Evolutionary conservation across 2,329 filamentous ascomycete species (phyloP), one percentile per base, ranked within the genome.

Genomic region (Aaosphaeria arxii): DNA sequence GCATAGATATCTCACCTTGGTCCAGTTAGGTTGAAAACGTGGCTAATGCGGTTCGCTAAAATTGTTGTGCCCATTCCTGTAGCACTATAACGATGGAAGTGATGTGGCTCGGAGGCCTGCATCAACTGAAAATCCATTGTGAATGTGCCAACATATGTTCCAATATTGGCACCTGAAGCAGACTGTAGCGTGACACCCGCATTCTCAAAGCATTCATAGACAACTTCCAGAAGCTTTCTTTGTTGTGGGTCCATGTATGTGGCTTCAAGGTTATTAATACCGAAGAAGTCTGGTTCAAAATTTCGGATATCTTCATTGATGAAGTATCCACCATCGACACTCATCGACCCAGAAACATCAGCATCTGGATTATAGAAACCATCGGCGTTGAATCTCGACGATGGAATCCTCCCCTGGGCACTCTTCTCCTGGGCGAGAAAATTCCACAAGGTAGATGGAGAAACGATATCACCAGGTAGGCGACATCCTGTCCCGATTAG

Each of bases 41-140:
- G 65, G 5, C 58, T 63, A 2, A 71, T 42, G 0, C 67, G 56
- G 40, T 71, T 71, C 2, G 59, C 55, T 7, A 66, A 24, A 49
- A 71, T 67, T 13, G 5, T n/a, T 4, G 11, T 6, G 5, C 33
- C 36, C 3, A 40, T 42, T 7, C 65, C 66, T 2, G 63, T 61
- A 2, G 24, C 9, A 7, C 9, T 38, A 35, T 67, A 43, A 3
- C 7, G 11, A 7, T 11, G 39, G 3, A 11, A 11, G 24, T 7
- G n/a, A 31, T 7, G 28, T 43, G 30, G 6, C 32, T 33, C 24
- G 11, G 30, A 3, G 43, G 7, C 7, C 30, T 36, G 24, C n/a
- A 9, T 28, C 24, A 50, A 28, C 36, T 35, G 9, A 11, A 6
- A 43, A 43, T 30, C 41, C 9, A 7, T 24, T 11, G 11, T 30